Base-by-base conservation (phyloP, 2,329 filamentous ascomycete genomes). In the Exophiala mesophila region DNA sequence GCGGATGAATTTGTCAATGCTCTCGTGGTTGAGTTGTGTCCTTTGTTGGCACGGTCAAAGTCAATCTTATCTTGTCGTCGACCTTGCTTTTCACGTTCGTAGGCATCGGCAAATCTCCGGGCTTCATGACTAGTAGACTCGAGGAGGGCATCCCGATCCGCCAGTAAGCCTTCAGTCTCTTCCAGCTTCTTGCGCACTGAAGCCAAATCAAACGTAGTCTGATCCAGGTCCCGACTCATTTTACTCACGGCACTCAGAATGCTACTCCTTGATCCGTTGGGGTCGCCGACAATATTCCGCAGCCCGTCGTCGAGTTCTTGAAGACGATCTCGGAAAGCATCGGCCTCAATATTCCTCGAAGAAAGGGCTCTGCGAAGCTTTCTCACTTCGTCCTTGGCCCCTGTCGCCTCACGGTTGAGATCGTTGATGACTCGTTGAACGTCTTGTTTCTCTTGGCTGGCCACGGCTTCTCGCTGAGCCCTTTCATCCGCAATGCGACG, bases 371-470 rank as follows among this genome's bases (percentile, higher is more conserved):
- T 92, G 59, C 87, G 83, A 53, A 97, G 71, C 57, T 78, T 80
- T 51, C 88, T 77, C 18, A 82, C 78, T 59, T 97, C 92, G 50
- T 97, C 92, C 68, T 92, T 94, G 50, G 87, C 81, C 19, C 76
- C 74, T 4, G 83, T 83, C 17, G 82, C 78, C 63, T 97, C 89
- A 29, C 81, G 76, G 61, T 96, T 97, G 53, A 97, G 82, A 52
- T 96, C 88, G 58, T 94, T 90, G 59, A 97, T 80, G 51, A 94
- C 80, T 63, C 90, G 85, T 67, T 97, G 89, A 38, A 94, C 85
- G 60, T 97, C 90, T 60, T 94, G 85, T 69, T 97, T 95, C 67
- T 95, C 89, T 57, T 86, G 82, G 59, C 80, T 84, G 34, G 88
- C 87, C 41, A 96, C 77, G 36, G 89, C 78, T 62, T 97, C 90